phyloP scores from a whole-genome alignment of 2,329 filamentous ascomycete genomes.

The Phyllosticta citriasiana region DNA sequence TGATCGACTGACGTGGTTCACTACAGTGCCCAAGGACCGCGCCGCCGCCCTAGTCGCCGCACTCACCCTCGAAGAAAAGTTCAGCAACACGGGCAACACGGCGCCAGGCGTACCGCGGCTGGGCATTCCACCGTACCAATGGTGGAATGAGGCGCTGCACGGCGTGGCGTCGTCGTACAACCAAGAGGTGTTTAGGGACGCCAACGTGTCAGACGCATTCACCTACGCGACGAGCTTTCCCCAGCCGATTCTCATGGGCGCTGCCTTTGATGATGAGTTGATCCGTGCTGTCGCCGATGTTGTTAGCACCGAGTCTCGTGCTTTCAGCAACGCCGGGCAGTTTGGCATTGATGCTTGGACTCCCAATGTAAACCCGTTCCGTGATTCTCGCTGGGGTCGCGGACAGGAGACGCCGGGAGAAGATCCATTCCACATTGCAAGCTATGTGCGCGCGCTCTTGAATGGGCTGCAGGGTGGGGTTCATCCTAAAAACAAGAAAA shows the following conservation, averaged over 20 bases:
- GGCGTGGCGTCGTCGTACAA: slow-evolving; percentile 44
- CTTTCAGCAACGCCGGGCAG: slow-evolving; percentile 51
- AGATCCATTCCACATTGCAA: slow-evolving; percentile 41
- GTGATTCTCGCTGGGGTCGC: slow-evolving; percentile 53
- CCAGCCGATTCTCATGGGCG: slow-evolving; percentile 51
- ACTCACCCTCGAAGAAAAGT: slow-evolving; percentile 45
- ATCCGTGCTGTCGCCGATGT: slow-evolving; percentile 47
- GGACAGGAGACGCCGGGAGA: slow-evolving; percentile 52
- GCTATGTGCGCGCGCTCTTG: slow-evolving; percentile 43
- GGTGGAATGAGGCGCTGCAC: slow-evolving; percentile 52
- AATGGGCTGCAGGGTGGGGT: slow-evolving; percentile 39
- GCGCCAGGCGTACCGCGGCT: slow-evolving; percentile 45
- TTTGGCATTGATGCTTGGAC: slow-evolving; percentile 49
- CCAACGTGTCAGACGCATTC: slow-evolving; percentile 35
- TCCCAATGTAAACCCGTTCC: slow-evolving; percentile 57
- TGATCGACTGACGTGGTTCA: background rate
- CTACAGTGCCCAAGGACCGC: slow-evolving; percentile 24
- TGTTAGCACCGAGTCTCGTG: slow-evolving; percentile 51
- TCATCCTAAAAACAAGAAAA: slow-evolving; percentile 24
- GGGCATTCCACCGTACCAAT: slow-evolving; percentile 48
- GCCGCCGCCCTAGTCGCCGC: slow-evolving; percentile 40
- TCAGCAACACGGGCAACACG: slow-evolving; percentile 36
- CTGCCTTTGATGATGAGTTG: slow-evolving; percentile 54
- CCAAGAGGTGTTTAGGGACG: slow-evolving; percentile 43
- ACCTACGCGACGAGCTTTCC: slow-evolving; percentile 56